A percentile compares a stretch with the other conserved stretches of the same genome.
Conservation (phyloP, 2,329 filamentous ascomycete species). For the Chrysoporthe puriensis region DNA sequence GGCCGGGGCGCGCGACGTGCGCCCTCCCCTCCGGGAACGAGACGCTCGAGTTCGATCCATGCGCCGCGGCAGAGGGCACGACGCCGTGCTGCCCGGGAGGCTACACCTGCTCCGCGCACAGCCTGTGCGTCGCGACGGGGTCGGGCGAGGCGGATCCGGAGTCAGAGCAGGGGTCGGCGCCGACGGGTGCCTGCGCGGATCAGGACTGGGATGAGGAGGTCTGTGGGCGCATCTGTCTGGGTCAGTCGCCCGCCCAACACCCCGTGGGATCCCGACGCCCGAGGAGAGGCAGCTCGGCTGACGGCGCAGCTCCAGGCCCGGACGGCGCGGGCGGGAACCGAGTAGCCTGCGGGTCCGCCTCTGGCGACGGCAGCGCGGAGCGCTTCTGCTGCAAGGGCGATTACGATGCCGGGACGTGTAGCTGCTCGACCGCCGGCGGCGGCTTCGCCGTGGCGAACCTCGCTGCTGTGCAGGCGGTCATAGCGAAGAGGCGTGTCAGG, state of each 20-base stretch:
- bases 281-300: background rate
- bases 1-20: too few species aligned
- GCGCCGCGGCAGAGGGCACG: conserved; percentile 12
- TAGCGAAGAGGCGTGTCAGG: conserved; percentile 26
- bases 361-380: conserved; percentile 17
- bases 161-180: conserved; percentile 29
- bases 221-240: conserved; percentile 33
- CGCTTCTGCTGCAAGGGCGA: conserved; percentile 33
- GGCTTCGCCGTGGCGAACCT: conserved; percentile 25
- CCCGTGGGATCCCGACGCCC: background rate
- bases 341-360: conserved; percentile 27
- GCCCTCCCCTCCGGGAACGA: background rate
- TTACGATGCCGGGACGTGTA: conserved; percentile 32
- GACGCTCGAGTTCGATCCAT: background rate
- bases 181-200: conserved; percentile 33
- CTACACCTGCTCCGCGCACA: conserved; percentile 35
- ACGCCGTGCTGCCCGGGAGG: conserved; percentile 33
- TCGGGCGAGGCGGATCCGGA: conserved; percentile 29
- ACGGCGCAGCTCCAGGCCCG: background rate
- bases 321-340: background rate
- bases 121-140: conserved; percentile 33
- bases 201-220: conserved; percentile 33
- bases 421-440: conserved; percentile 26
- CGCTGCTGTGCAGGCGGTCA: conserved; percentile 30
- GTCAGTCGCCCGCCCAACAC: background rate